These are phyloP conservation scores for Steccherinum ochraceum DNA, from an alignment of 768 basidiomycete genomes.

Conservation along the genomic window DNA sequence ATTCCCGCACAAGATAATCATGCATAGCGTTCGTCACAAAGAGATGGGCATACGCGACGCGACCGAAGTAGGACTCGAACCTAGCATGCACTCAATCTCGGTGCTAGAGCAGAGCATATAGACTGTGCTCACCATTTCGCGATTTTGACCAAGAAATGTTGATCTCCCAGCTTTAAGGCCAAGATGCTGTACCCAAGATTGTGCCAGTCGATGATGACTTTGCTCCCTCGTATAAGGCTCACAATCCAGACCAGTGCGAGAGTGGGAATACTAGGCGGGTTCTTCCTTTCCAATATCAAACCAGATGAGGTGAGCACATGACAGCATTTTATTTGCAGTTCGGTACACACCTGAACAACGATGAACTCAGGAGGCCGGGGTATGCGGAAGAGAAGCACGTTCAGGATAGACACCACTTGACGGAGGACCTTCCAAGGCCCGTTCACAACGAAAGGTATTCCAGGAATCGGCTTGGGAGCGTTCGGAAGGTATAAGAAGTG, in stretches of 20 bases:
- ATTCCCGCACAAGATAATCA: conserved; percentile 59
- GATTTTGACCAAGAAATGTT: conserved; percentile 64
- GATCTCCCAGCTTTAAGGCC: conserved; percentile 67
- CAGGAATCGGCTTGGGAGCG: conserved; percentile 46
- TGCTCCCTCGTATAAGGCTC: conserved; percentile 60
- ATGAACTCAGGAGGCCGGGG: conserved; percentile 74
- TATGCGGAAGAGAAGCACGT: conserved; percentile 53
- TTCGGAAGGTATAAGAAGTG: conserved; percentile 62
- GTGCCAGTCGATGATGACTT: conserved; percentile 98
- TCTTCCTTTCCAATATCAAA: conserved; percentile 41
- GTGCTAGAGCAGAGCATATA: conserved; percentile 1
- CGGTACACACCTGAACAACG: conserved; percentile 71
- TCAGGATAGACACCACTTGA: conserved; percentile 60
- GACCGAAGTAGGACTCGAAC: conserved; percentile 80
- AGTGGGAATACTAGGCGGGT: conserved; percentile 95
- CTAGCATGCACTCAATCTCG: conserved; percentile 46
- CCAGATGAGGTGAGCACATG: not conserved
- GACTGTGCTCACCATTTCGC: conserved; percentile 57
- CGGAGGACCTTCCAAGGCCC: conserved; percentile 78
- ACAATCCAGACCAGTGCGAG: conserved; percentile 80
- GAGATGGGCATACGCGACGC: conserved; percentile 78
- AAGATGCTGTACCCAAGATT: conserved; percentile 95
- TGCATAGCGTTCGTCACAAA: conserved; percentile 92
- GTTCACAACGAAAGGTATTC: conserved; percentile 60
- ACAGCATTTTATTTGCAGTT: not conserved